Evolutionary conservation across 2,329 filamentous ascomycete genomes (phyloP).

Genomic region (Cucurbitaria berberidis): DNA sequence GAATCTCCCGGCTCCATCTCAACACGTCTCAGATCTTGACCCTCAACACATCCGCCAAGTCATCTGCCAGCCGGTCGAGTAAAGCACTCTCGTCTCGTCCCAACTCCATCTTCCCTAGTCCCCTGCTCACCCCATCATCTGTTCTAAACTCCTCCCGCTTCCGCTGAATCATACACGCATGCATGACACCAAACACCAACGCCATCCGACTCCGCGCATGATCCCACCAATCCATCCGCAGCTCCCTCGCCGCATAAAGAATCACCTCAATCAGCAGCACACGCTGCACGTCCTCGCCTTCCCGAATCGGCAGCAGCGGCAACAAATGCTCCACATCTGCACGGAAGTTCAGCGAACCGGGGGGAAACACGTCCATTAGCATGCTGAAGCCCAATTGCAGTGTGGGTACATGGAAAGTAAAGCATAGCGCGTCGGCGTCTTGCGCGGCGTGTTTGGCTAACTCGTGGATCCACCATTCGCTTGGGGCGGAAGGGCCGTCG

Average conservation of each 20-base stretch:
- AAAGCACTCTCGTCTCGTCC: background rate
- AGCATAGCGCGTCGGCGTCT: background rate
- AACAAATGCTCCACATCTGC: background rate
- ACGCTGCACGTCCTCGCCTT: background rate
- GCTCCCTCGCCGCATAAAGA: background rate
- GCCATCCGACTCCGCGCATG: background rate
- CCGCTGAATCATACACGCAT: background rate
- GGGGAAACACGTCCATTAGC: background rate
- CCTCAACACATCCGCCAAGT: background rate
- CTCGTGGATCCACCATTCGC: background rate
- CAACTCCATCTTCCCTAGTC: background rate
- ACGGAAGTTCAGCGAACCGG: background rate
- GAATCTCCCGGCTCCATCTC: too few species aligned
- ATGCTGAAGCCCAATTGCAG: background rate
- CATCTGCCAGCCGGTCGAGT: background rate
- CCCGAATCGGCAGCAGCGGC: background rate
- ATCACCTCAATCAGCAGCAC: background rate
- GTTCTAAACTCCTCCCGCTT: background rate
- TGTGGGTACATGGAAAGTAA: background rate
- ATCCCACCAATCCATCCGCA: background rate
- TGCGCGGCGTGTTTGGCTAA: background rate
- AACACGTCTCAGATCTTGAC: background rate
- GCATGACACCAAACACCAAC: background rate
- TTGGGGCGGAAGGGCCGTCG: background rate
- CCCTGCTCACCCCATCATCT: background rate